Evolutionary conservation across 345 rosid species (phyloP).

Genomic region (Laguncularia racemosa): DNA sequence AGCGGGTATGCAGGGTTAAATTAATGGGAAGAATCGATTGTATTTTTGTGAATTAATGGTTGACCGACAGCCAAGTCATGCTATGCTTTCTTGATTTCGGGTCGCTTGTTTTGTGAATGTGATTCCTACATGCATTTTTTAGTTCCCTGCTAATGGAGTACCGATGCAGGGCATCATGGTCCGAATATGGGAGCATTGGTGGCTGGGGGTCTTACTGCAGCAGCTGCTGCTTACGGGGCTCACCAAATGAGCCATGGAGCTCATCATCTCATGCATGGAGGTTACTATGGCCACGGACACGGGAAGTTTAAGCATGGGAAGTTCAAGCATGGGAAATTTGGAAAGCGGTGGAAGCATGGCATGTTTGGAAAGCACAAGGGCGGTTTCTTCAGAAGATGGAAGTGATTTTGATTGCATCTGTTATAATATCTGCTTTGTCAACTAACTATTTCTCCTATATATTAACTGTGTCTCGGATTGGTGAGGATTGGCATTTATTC

Average conservation of each 20-base stretch:
- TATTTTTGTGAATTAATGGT: too few relatives aligned
- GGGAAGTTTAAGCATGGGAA: slow-evolving; percentile 32
- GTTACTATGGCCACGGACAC: slow-evolving; percentile 44
- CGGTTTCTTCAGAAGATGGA: slow-evolving; percentile 43
- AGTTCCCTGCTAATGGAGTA: background rate
- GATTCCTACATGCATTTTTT: background rate
- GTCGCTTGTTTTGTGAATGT: background rate
- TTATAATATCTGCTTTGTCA: too few relatives aligned
- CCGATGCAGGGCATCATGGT: slow-evolving; percentile 31
- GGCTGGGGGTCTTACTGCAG: slow-evolving; percentile 71
- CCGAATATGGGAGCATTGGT: slow-evolving; percentile 48
- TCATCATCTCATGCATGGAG: slow-evolving; percentile 20
- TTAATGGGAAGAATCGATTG: too few relatives aligned
- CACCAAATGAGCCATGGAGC: slow-evolving; percentile 56
- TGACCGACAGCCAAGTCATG: background rate
- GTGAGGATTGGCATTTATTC: too few relatives aligned
- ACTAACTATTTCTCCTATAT: too few relatives aligned
- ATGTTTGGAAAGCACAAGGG: slow-evolving; percentile 68
- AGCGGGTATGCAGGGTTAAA: too few relatives aligned
- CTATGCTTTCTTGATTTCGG: background rate
- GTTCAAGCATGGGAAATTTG: slow-evolving; percentile 66
- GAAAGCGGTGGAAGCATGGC: slow-evolving; percentile 66
- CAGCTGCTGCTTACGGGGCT: slow-evolving; percentile 63
- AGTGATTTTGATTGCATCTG: slow-evolving; percentile 11
- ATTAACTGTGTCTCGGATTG: background rate